Percentiles rank a stretch among this genome's conserved stretches.
phyloP scores from a whole-genome alignment of 176 grass and related monocot species.

The Rhipidocladum racemiflorum region DNA sequence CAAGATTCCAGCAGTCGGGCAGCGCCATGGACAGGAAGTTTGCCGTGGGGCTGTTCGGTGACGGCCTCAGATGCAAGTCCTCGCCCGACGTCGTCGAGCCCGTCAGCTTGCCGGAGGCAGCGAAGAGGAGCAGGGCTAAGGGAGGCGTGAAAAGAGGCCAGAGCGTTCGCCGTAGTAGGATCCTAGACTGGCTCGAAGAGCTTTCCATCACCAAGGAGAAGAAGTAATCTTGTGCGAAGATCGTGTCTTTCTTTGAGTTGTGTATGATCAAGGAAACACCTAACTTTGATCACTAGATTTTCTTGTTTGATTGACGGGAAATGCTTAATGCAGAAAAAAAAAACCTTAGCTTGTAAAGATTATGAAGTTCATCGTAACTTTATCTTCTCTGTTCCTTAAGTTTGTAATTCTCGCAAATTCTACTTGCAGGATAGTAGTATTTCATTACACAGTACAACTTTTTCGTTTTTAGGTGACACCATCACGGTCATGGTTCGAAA shows the following conservation, averaged over 20 bases:
- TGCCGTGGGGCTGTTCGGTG: not conserved
- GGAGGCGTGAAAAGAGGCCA: constrained; percentile 4
- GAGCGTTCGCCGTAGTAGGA: constrained; percentile 24
- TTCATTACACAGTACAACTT: not conserved
- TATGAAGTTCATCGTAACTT: not conserved
- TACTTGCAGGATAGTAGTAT: not conserved
- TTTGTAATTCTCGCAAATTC: not conserved
- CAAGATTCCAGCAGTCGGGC: constrained; percentile 16
- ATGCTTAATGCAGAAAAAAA: not conserved
- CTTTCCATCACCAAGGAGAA: constrained; percentile 43
- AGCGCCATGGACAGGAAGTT: constrained; percentile 28
- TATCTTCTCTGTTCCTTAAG: not conserved
- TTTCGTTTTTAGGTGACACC: not conserved
- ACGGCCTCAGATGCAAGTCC: constrained; percentile 54
- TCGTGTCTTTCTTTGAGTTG: not conserved
- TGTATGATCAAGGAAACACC: constrained; percentile 6
- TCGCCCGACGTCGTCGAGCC: constrained; percentile 49
- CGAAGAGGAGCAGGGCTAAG: constrained; percentile 6
- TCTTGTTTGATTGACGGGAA: constrained; percentile 3
- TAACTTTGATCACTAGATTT: not conserved
- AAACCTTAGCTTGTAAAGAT: constrained; percentile 4
- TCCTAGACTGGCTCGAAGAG: constrained; percentile 54
- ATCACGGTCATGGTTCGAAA: no score
- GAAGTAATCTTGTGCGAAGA: constrained; percentile 23
- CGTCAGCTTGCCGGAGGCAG: not conserved